Evolutionary conservation across 2,329 filamentous ascomycete genomes (phyloP).

Genomic region (Colletotrichum phormii): DNA sequence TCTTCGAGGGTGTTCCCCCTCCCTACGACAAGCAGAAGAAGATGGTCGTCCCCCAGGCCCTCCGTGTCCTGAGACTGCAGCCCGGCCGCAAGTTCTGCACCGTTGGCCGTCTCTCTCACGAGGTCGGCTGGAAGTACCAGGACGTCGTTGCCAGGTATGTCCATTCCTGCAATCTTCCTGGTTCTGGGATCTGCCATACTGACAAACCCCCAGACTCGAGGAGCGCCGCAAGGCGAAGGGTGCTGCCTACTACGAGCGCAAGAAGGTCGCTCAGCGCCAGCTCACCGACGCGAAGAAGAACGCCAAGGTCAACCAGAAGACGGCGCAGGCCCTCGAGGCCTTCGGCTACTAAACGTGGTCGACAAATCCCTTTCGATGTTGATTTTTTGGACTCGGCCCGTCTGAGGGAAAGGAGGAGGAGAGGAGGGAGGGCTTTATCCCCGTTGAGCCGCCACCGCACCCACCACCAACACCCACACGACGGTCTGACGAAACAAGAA

Average conservation of each 20-base stretch:
- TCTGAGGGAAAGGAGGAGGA: conserved; percentile 12
- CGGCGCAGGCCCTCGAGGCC: conserved; percentile 86
- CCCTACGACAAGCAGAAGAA: conserved; percentile 99
- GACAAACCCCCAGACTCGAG: conserved; percentile 78
- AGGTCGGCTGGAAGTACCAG: conserved; percentile 99
- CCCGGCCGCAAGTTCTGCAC: conserved; percentile 99
- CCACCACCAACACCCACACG: conserved; percentile 3
- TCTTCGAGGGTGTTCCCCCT: conserved; percentile 98
- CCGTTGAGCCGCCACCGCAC: conserved; percentile 17
- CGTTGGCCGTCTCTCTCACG: conserved; percentile 95
- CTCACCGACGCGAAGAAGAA: conserved; percentile 93
- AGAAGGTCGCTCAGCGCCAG: conserved; percentile 95
- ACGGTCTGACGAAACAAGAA: conserved; percentile 1
- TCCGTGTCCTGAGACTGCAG: conserved; percentile 96
- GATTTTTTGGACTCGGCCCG: background rate
- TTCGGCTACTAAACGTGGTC: conserved; percentile 82
- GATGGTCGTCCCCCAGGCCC: conserved; percentile 98
- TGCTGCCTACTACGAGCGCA: conserved; percentile 99
- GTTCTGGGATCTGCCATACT: too few relatives aligned
- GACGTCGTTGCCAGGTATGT: conserved; percentile 97
- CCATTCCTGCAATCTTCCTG: conserved; percentile 1
- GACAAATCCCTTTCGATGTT: conserved; percentile 29
- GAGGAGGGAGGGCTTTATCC: conserved; percentile 34
- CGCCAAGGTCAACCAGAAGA: conserved; percentile 87
- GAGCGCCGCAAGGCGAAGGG: conserved; percentile 99